Evolutionary conservation across 192 early-diverging fungal genomes (phyloP).

Genomic region (Thoreauomyces humboldtii): DNA sequence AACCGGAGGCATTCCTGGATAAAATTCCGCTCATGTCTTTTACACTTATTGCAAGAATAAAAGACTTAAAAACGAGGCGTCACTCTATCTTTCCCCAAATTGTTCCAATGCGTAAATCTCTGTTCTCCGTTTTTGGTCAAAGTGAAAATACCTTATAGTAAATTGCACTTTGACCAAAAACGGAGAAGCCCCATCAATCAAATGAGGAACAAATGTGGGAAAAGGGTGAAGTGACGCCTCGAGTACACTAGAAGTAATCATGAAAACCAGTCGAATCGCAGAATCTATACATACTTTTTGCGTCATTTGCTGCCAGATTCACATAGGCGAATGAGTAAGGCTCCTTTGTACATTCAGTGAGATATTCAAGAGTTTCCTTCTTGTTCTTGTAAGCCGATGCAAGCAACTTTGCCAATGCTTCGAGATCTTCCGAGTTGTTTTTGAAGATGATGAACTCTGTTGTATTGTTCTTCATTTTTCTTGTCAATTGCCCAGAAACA

Average conservation of each 20-base stretch:
- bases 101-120: no score
- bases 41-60: no score
- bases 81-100: no score
- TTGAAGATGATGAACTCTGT: conserved; percentile 16
- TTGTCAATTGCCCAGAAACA: conserved; percentile 13
- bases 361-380: conserved; percentile 9
- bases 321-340: conserved; percentile 15
- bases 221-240: no score
- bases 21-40: no score
- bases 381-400: not conserved
- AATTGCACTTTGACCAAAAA: no score
- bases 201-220: not conserved
- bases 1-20: no score
- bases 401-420: not conserved
- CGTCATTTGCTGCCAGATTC: not conserved
- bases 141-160: no score
- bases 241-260: no score
- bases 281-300: conserved; percentile 3
- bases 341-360: conserved; percentile 6
- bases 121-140: no score
- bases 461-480: conserved; percentile 10
- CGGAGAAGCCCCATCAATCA: conserved; percentile 4
- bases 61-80: no score
- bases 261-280: not conserved
- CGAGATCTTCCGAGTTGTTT: conserved; percentile 9